Percentiles rank a stretch among this genome's conserved stretches.
phyloP scores from a whole-genome alignment of 345 rosid species.

The Abelmoschus esculentus region DNA sequence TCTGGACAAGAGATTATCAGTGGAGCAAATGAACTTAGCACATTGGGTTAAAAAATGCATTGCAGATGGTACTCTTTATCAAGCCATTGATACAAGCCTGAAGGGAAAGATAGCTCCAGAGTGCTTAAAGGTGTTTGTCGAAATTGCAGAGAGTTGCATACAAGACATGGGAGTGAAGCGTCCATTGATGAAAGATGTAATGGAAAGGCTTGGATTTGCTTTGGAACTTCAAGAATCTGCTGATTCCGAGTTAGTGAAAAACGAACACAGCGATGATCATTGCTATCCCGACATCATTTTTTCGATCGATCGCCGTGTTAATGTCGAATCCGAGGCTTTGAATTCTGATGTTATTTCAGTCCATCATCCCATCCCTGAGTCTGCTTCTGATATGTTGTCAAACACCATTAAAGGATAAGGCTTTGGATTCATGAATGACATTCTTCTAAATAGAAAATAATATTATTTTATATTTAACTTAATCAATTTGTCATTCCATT shows the following conservation, averaged over 20 bases:
- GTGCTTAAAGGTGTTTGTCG: background rate
- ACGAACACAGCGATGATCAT: background rate
- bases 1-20: background rate
- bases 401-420: background rate
- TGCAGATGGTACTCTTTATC: background rate
- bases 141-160: conserved; percentile 1
- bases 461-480: too few relatives aligned
- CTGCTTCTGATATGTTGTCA: conserved; percentile 2
- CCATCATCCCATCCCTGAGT: background rate
- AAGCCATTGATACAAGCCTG: background rate
- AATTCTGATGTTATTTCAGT: background rate
- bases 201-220: background rate
- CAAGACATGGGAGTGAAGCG: background rate
- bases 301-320: background rate
- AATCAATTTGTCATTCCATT: too few relatives aligned
- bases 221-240: background rate
- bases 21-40: conserved; percentile 4
- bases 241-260: background rate
- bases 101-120: background rate
- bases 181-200: background rate
- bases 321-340: background rate
- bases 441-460: too few relatives aligned
- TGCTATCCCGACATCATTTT: background rate
- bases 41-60: background rate
- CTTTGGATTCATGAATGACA: background rate